Percentiles rank a stretch among this genome's conserved stretches.
Evolutionary conservation across 2,329 filamentous ascomycete species (phyloP).

Genomic region (Lasiodiplodia citricola): DNA sequence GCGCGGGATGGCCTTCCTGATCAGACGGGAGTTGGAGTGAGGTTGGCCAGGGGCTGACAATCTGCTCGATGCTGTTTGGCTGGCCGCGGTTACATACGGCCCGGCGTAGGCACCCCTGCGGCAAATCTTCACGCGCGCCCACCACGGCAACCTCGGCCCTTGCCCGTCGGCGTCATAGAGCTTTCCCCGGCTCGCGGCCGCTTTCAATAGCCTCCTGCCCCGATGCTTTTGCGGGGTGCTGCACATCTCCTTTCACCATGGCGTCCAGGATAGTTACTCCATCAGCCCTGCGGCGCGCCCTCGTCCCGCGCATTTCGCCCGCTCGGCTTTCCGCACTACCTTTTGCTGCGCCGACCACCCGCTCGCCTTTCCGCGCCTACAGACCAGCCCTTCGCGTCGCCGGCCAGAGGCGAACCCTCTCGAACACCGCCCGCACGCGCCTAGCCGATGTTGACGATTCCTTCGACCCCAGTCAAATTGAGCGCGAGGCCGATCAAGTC

Average conservation of each 20-base stretch:
- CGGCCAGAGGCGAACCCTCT: slow-evolving; percentile 45
- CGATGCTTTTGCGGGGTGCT: slow-evolving; percentile 15
- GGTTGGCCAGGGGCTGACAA: slow-evolving; percentile 23
- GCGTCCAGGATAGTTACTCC: slow-evolving; percentile 25
- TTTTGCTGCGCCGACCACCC: background rate
- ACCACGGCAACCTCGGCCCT: slow-evolving; percentile 24
- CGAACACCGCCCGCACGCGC: slow-evolving; percentile 38
- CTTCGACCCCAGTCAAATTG: slow-evolving; percentile 61
- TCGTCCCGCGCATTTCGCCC: background rate
- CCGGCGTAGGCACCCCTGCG: slow-evolving; percentile 9
- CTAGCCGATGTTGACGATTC: slow-evolving; percentile 47
- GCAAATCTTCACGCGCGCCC: slow-evolving; percentile 18
- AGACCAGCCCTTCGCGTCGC: slow-evolving; percentile 43
- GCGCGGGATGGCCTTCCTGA: background rate
- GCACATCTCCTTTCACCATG: slow-evolving; percentile 14
- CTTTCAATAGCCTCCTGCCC: slow-evolving; percentile 15
- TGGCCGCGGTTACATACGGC: slow-evolving; percentile 10
- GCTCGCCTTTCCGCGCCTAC: slow-evolving; percentile 27
- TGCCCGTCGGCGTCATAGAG: slow-evolving; percentile 23
- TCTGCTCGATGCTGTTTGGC: slow-evolving; percentile 20
- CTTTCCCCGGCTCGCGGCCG: slow-evolving; percentile 1
- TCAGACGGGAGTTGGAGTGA: background rate
- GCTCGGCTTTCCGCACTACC: slow-evolving; percentile 2
- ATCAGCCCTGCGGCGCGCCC: slow-evolving; percentile 15
- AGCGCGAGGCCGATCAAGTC: slow-evolving; percentile 90